Evolutionary conservation across 2,329 filamentous ascomycete genomes (phyloP).

Genomic region (Pestalotiopsis sp.): DNA sequence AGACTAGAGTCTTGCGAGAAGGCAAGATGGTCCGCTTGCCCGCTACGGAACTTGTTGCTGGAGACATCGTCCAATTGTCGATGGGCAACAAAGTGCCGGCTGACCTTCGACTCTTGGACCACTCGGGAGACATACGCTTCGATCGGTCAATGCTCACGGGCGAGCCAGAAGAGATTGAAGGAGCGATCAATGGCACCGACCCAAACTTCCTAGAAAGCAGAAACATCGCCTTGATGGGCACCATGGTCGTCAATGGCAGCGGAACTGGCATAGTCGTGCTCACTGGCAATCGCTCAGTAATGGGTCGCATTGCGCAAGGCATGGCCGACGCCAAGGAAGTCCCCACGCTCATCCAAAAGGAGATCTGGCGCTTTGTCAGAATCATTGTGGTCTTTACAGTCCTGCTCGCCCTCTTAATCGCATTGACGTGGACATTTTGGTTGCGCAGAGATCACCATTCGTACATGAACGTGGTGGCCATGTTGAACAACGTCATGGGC

Average conservation of each 20-base stretch:
- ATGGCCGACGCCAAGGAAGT: conserved; percentile 38
- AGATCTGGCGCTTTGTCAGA: conserved; percentile 45
- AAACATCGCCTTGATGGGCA: conserved; percentile 46
- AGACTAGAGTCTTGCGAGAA: conserved; percentile 45
- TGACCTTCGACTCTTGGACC: conserved; percentile 43
- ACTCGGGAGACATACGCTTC: conserved; percentile 44
- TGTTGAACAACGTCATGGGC: conserved; percentile 48
- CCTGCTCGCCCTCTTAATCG: conserved; percentile 31
- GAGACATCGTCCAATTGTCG: conserved; percentile 46
- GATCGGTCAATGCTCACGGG: conserved; percentile 43
- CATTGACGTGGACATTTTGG: conserved; percentile 48
- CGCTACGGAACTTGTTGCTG: conserved; percentile 44
- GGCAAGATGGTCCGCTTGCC: conserved; percentile 41
- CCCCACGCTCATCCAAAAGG: conserved; percentile 40
- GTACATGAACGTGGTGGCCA: conserved; percentile 43
- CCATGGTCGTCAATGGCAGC: conserved; percentile 41
- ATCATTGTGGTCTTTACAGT: conserved; percentile 30
- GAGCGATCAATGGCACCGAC: background rate
- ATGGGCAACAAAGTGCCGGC: conserved; percentile 51
- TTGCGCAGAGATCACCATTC: conserved; percentile 34
- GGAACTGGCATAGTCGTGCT: conserved; percentile 41
- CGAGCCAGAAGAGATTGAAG: conserved; percentile 23
- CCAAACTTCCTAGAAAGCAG: conserved; percentile 44
- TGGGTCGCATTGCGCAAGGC: conserved; percentile 42
- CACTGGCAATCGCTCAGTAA: conserved; percentile 40